phyloP scores from a whole-genome alignment of 495 filamentous ascomycete genomes.

The Aspergillus coremiiformis region DNA sequence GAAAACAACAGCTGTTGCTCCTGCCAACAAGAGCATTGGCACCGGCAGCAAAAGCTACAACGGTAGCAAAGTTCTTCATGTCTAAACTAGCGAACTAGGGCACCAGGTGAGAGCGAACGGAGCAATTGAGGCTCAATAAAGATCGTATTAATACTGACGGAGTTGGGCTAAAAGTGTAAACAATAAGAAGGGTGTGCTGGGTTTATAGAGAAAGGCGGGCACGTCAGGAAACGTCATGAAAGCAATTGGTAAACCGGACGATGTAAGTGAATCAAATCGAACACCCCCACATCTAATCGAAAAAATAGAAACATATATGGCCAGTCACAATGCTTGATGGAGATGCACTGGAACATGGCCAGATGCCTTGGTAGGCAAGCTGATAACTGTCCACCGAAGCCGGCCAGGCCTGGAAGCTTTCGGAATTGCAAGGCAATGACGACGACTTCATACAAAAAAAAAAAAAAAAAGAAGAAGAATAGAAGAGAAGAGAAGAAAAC shows the following conservation, averaged over 20 bases:
- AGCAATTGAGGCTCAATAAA: constrained; percentile 3
- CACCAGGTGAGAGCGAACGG: constrained; percentile 6
- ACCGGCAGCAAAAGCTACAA: constrained; percentile 34
- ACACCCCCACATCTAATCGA: constrained; percentile 6
- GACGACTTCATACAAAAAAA: constrained; percentile 21
- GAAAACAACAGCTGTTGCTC: constrained; percentile 43
- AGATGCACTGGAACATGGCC: constrained; percentile 14
- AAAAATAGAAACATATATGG: constrained; percentile 12
- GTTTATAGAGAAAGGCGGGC: constrained; percentile 20
- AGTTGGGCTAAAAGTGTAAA: constrained; percentile 65
- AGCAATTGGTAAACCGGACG: not conserved
- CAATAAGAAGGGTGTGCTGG: constrained; percentile 48
- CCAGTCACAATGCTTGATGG: constrained; percentile 3
- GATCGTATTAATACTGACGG: constrained; percentile 10
- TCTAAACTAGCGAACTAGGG: constrained; percentile 13
- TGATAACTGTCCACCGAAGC: constrained; percentile 9
- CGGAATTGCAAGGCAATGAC: constrained; percentile 2
- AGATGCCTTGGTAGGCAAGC: constrained; percentile 6
- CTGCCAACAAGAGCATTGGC: constrained; percentile 36
- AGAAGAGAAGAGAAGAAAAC: no score
- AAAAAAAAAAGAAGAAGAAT: no score
- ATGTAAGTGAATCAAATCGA: constrained; percentile 1
- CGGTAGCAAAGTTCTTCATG: constrained; percentile 30
- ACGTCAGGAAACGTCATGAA: constrained; percentile 8
- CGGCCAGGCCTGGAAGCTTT: constrained; percentile 12